phyloP scores from a whole-genome alignment of 2,329 filamentous ascomycete species.

The Cladorrhinum sp. region DNA sequence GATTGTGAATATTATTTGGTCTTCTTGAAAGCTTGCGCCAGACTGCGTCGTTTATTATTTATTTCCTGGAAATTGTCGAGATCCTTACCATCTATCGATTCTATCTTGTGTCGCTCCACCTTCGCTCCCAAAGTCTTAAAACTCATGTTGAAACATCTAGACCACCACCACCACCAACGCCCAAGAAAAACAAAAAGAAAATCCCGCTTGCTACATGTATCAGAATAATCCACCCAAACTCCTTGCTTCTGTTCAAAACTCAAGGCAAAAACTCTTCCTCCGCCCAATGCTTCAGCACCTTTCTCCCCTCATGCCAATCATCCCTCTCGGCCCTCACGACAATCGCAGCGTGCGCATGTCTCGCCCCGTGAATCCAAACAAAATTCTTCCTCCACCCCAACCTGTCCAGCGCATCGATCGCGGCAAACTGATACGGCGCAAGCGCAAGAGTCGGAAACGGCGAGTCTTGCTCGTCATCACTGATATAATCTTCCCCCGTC shows the following conservation, averaged over 20 bases:
- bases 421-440: slow-evolving; percentile 75
- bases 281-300: slow-evolving; percentile 80
- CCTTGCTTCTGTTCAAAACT: not conserved
- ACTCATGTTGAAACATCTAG: not conserved
- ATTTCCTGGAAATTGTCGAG: too few relatives aligned
- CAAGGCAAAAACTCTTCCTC: slow-evolving; percentile 67
- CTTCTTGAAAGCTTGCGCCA: not conserved
- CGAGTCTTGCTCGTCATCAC: not conserved
- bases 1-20: too few relatives aligned
- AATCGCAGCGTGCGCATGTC: slow-evolving; percentile 87
- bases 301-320: slow-evolving; percentile 69
- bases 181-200: not conserved
- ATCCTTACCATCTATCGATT: not conserved
- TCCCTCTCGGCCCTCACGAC: slow-evolving; percentile 70
- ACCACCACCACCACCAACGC: not conserved
- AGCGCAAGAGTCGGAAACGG: slow-evolving; percentile 70
- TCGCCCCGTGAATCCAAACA: slow-evolving; percentile 71
- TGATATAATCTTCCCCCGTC: slow-evolving; percentile 49
- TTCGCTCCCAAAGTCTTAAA: not conserved
- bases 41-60: not conserved
- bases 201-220: not conserved
- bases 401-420: slow-evolving; percentile 74
- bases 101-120: not conserved
- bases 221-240: not conserved
- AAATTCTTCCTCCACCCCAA: slow-evolving; percentile 63